phyloP scores from a whole-genome alignment of 2,329 filamentous ascomycete genomes.

The Plenodomus lindquistii region DNA sequence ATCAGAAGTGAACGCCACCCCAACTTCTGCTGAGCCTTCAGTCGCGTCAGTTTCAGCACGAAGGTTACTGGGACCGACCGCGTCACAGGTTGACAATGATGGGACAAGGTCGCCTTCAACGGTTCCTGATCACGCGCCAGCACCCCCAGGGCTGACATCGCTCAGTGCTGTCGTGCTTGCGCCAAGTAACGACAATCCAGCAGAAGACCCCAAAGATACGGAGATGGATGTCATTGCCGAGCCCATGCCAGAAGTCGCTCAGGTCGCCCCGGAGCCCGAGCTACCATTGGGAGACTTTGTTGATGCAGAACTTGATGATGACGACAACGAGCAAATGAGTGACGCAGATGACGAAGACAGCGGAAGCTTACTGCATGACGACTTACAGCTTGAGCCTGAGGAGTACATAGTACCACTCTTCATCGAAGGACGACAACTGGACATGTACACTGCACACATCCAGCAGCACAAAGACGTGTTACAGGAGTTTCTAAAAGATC shows the following conservation, averaged over 20 bases:
- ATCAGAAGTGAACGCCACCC: too few relatives aligned
- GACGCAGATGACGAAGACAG: slow-evolving; percentile 25
- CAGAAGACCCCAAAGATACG: slow-evolving; percentile 4
- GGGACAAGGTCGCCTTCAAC: slow-evolving; percentile 42
- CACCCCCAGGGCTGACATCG: slow-evolving; percentile 28
- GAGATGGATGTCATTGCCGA: slow-evolving; percentile 1
- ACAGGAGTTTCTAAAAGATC: slow-evolving; percentile 17
- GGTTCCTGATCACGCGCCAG: slow-evolving; percentile 34
- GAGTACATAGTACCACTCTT: slow-evolving; percentile 41
- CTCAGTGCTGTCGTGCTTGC: slow-evolving; percentile 31
- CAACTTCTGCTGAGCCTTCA: neutral
- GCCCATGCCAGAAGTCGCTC: slow-evolving; percentile 2
- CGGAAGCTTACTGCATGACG: slow-evolving; percentile 30
- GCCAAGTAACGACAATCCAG: slow-evolving; percentile 12
- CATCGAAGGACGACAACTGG: slow-evolving; percentile 36
- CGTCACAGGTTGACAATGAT: slow-evolving; percentile 8
- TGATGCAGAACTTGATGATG: neutral
- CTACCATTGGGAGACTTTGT: neutral
- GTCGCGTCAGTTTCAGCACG: slow-evolving; percentile 1
- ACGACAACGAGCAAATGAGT: slow-evolving; percentile 21
- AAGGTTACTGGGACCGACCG: slow-evolving; percentile 4
- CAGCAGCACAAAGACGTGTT: slow-evolving; percentile 22
- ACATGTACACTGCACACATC: slow-evolving; percentile 26
- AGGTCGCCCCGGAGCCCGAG: slow-evolving; percentile 4
- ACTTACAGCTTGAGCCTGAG: slow-evolving; percentile 29